Evolutionary conservation across 352 stramenopile genomes (phyloP).

Genomic region (Pseudoperonospora humuli): DNA sequence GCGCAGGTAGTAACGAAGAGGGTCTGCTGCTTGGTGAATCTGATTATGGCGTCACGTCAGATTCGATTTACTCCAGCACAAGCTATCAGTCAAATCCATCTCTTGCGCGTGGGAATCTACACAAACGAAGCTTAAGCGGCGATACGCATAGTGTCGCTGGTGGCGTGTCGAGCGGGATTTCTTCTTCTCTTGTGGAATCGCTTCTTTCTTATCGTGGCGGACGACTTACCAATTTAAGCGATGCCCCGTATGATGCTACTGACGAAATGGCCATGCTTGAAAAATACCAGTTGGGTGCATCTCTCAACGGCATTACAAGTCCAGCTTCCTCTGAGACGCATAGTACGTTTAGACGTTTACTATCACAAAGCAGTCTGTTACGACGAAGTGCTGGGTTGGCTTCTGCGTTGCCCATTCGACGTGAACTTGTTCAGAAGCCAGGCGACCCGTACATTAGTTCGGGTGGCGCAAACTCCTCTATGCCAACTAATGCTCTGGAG

Average conservation of each 20-base stretch:
- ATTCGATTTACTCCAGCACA: conserved; percentile 58
- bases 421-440: conserved; percentile 32
- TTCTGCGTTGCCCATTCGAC: conserved; percentile 28
- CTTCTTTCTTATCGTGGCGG: conserved; percentile 19
- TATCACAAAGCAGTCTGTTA: conserved; percentile 54
- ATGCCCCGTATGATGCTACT: conserved; percentile 24
- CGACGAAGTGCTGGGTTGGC: conserved; percentile 33
- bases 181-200: conserved; percentile 21
- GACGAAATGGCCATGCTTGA: conserved; percentile 26
- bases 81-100: conserved; percentile 33
- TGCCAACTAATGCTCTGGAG: conserved; percentile 51
- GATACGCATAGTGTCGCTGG: conserved; percentile 8
- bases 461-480: conserved; percentile 17
- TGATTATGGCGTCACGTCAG: conserved; percentile 44
- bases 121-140: conserved; percentile 12
- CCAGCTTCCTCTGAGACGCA: conserved; percentile 24
- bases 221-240: conserved; percentile 22
- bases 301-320: conserved; percentile 32
- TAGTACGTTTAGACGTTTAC: conserved; percentile 50
- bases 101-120: conserved; percentile 16
- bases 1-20: conserved; percentile 29
- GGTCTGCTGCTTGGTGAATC: conserved; percentile 32
- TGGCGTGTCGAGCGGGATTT: conserved; percentile 2
- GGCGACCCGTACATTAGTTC: conserved; percentile 42
- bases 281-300: conserved; percentile 25